A percentile compares a stretch with the other conserved stretches of the same genome.
Evolutionary conservation across 768 basidiomycete species (phyloP).

Genomic region (Gymnopilus junonius): DNA sequence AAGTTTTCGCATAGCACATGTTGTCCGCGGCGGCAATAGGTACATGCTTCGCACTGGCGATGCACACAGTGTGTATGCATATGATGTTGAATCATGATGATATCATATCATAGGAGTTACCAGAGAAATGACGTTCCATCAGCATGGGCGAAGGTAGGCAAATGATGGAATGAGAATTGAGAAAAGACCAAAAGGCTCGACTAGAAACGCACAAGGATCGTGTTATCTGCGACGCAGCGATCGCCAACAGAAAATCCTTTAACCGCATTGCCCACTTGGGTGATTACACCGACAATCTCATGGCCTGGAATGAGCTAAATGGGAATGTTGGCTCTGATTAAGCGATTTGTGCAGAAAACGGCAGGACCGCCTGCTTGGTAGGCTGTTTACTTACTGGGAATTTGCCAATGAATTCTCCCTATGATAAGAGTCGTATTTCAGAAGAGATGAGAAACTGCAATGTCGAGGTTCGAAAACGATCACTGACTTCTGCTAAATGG

Average conservation of each 20-base stretch:
- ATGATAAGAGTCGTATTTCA: constrained; percentile 35
- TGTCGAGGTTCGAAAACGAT: background rate
- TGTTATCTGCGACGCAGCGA: constrained; percentile 81
- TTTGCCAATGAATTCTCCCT: constrained; percentile 71
- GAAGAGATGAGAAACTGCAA: background rate
- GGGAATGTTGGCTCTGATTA: background rate
- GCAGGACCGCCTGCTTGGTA: no score
- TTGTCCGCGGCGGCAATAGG: constrained; percentile 84
- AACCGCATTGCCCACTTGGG: constrained; percentile 78
- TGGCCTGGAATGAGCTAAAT: constrained; percentile 48
- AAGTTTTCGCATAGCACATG: constrained; percentile 86
- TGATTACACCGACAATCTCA: constrained; percentile 71
- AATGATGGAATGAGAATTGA: constrained; percentile 5
- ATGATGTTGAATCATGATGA: background rate
- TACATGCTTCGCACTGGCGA: constrained; percentile 89
- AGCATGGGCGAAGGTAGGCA: constrained; percentile 6
- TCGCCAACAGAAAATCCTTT: constrained; percentile 80
- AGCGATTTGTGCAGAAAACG: background rate
- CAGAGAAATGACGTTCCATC: background rate
- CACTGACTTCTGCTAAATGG: constrained; percentile 52
- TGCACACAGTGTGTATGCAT: no score
- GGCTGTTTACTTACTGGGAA: constrained; percentile 55
- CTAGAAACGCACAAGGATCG: constrained; percentile 53
- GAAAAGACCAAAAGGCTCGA: background rate
- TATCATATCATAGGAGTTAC: background rate